Base-by-base conservation (phyloP, 345 rosid species). In the Salix brachista region DNA sequence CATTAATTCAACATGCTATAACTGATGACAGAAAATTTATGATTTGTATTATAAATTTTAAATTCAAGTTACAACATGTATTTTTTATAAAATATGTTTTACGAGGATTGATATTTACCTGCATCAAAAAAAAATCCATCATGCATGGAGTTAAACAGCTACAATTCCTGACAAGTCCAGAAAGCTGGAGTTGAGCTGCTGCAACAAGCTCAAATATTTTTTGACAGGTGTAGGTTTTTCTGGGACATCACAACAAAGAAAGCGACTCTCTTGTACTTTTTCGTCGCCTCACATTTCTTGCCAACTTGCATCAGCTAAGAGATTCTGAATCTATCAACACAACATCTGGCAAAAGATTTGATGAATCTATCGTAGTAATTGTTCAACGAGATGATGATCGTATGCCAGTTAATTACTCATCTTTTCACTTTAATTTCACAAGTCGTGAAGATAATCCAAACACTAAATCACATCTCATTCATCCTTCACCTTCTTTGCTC, bases 361-460 rank as follows among this genome's bases (percentile, higher is more conserved):
- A 21, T 36, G 21, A 56, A 44, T 64, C 17, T 50, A 26, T 54
- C 11, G 56, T 72, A 21, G 28, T 18, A 50, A 19, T 30, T 5
- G 12, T 74, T 79, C 78, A 74, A 74, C 50, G 42, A 26, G 52
- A 56, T 79, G 19, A 70, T 79, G 56, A 74, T 69, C 65, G 39
- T n/a, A 46, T n/a, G 69, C 66, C 69, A 41, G 69, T 70, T 79
- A 75, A 77, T 36, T 48, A 74, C 39, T 19, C 11, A 67, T 44
- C 78, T 64, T 50, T 12, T 61, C 61, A 46, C 64, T 61, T 28
- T 25, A 12, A 23, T 73, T 73, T 64, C 69, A 34, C 64, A 19
- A 4, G 70, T 44, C 32, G 12, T 73, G 11, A 70, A 65, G 25
- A 66, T 73, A 66, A 78, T 72, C 75, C 70, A 80, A 48, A 70